These are phyloP conservation scores for Suhomyces pyralidae DNA, from an alignment of 805 yeast species.

Conservation along the genomic window DNA sequence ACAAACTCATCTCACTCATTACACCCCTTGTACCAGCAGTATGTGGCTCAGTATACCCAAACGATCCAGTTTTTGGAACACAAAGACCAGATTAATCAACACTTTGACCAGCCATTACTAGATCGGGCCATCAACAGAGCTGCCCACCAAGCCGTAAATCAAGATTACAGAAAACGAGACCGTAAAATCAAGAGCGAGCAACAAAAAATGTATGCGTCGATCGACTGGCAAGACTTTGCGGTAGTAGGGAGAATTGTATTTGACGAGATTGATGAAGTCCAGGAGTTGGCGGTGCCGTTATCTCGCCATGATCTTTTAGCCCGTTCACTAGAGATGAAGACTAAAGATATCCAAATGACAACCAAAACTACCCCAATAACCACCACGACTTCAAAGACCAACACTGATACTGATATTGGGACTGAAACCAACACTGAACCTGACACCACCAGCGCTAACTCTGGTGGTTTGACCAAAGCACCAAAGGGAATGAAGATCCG, in stretches of 20 bases:
- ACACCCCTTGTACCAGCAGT: conserved; percentile 46
- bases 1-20: conserved; percentile 58
- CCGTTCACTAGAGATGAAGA: conserved; percentile 57
- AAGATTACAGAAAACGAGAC: conserved; percentile 26
- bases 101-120: not conserved
- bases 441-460: no score
- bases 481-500: conserved; percentile 60
- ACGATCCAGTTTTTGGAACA: conserved; percentile 16
- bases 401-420: not conserved
- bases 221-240: conserved; percentile 85
- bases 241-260: conserved; percentile 69
- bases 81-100: conserved; percentile 3
- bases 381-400: not conserved
- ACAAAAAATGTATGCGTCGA: conserved; percentile 59
- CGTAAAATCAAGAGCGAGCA: conserved; percentile 34
- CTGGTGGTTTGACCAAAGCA: not conserved
- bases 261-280: conserved; percentile 55
- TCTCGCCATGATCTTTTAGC: conserved; percentile 56
- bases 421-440: no score
- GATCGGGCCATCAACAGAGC: conserved; percentile 53
- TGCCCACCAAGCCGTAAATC: conserved; percentile 41
- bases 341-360: conserved; percentile 21
- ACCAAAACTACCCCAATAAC: not conserved
- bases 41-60: conserved; percentile 53
- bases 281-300: conserved; percentile 55